A percentile compares a stretch with the other conserved stretches of the same genome.
These are phyloP conservation scores for Oemleria cerasiformis DNA, from an alignment of 306 rosid species.

Conservation along the genomic window DNA sequence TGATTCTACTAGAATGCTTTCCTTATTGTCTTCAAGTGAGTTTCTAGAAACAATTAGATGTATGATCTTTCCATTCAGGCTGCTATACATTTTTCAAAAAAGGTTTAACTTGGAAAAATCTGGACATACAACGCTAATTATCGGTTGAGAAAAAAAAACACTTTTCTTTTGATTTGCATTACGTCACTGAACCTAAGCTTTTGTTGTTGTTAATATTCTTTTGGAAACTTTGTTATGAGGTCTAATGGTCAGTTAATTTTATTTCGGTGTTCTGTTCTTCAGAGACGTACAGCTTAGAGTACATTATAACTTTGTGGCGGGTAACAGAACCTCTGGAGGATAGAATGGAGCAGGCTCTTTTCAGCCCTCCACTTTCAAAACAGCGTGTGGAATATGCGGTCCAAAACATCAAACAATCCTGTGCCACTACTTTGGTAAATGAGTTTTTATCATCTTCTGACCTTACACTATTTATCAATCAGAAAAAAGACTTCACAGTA, in stretches of 20 bases:
- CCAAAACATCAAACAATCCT: slow-evolving; percentile 59
- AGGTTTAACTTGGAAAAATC: not conserved
- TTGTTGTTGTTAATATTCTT: not conserved
- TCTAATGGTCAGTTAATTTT: not conserved
- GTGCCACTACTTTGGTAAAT: slow-evolving; percentile 70
- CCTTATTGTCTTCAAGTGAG: slow-evolving; percentile 75
- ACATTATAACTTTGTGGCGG: slow-evolving; percentile 47
- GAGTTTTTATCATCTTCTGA: slow-evolving; percentile 18
- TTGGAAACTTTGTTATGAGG: not conserved
- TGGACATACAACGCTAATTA: slow-evolving; percentile 1
- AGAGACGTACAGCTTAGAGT: slow-evolving; percentile 65
- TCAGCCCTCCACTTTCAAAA: slow-evolving; percentile 95
- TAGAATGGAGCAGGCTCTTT: slow-evolving; percentile 95
- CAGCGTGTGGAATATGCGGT: slow-evolving; percentile 96
- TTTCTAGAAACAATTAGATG: slow-evolving; percentile 25
- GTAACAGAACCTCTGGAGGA: slow-evolving; percentile 89
- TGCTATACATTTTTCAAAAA: not conserved
- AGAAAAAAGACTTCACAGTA: not conserved
- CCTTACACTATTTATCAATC: slow-evolving; percentile 1
- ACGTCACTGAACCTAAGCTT: not conserved
- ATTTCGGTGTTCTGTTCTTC: slow-evolving; percentile 21
- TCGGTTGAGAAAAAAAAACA: not conserved
- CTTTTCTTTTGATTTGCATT: slow-evolving; percentile 4
- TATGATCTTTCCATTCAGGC: not conserved
- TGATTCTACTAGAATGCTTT: slow-evolving; percentile 45